phyloP scores from a whole-genome alignment of 257 asterid species.

The Coffea eugenioides region DNA sequence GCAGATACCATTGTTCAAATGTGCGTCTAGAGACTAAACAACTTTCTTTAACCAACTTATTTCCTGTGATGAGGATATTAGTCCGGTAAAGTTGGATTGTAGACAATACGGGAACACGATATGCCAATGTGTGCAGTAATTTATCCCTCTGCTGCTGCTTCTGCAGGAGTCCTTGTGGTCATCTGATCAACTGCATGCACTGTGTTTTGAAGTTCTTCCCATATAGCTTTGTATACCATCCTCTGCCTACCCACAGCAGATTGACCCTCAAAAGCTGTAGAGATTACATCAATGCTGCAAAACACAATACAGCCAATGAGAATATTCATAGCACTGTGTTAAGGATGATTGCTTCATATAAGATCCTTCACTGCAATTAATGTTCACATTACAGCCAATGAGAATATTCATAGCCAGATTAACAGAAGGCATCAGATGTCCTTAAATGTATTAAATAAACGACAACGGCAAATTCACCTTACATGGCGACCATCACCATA shows the following conservation, averaged over 20 bases:
- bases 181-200: constrained; percentile 98
- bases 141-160: constrained; percentile 47
- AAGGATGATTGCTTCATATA: not conserved
- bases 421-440: not conserved
- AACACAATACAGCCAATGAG: not conserved
- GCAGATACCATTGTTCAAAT: not conserved
- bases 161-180: constrained; percentile 84
- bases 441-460: not conserved
- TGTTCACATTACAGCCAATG: not conserved
- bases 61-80: not conserved
- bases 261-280: constrained; percentile 87
- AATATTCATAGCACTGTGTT: no score
- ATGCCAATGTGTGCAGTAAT: not conserved
- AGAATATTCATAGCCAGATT: not conserved
- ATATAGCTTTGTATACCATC: constrained; percentile 98
- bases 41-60: not conserved
- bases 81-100: not conserved
- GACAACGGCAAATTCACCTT: constrained; percentile 43
- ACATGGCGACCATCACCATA: constrained; percentile 99
- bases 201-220: constrained; percentile 91
- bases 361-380: not conserved
- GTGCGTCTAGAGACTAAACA: not conserved
- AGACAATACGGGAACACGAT: not conserved
- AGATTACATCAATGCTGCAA: constrained; percentile 80
- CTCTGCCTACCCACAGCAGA: constrained; percentile 92